Evolutionary conservation across 179 eudicot genomes (phyloP), one percentile per base, ranked within the genome.

Genomic region (Silene coronaria): DNA sequence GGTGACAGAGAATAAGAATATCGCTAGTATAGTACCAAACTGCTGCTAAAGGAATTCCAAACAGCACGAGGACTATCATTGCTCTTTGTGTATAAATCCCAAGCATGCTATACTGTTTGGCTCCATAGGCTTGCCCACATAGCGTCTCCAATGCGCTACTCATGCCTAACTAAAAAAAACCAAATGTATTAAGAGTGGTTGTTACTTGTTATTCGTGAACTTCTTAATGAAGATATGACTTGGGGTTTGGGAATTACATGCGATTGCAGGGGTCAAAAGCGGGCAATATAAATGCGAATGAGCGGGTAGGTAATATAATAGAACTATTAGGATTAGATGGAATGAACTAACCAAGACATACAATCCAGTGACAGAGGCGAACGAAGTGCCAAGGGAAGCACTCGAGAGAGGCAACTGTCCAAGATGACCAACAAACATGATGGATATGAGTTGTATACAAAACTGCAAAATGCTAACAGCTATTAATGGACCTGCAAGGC

Each of bases 121-220:
- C 86, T 75, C 88, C 86, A 10, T 86, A 86, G 32, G 85, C 75
- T 76, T 82, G 87, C 24, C 89, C 89, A 80, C 89, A 86, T 10
- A 84, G 74, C 14, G 85, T 86, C 73, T 86, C 89, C 72, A 86
- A 67, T 24, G 89, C 85, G 71, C 89, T 82, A 55, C 66, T 80
- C 89, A 86, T 82, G 16, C 89, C 89, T 23, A 73, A 0, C 86
- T 85, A 6, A 42, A 3, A 3, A 6, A 8, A 34, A 5, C 38
- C 38, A 34, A 34, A 34, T 34, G 38, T 34, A 34, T 34, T 34
- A 5, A 34, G 38, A 34, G 38, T 5, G 38, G 38, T 6, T 34
- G 38, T 34, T 34, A 34, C n/a, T n/a, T n/a, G n/a, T n/a, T n/a
- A n/a, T n/a, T n/a, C n/a, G 38, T 34, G 38, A 34, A 34, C 8